Evolutionary conservation across 2,329 filamentous ascomycete genomes (phyloP).

Genomic region (Akanthomyces uredinophilus): DNA sequence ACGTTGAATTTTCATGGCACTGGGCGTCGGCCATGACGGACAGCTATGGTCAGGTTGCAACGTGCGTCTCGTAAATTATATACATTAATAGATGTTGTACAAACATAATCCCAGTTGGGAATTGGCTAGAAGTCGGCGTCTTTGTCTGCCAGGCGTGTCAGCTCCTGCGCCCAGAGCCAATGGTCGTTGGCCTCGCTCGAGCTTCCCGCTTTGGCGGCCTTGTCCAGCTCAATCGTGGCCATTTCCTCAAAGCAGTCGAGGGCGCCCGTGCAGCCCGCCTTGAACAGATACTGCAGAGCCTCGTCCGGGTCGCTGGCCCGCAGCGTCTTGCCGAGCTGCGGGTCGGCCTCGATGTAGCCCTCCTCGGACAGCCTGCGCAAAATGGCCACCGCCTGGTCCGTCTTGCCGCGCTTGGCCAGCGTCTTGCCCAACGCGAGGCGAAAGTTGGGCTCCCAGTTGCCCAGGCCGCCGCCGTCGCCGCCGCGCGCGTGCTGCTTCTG

Average conservation of each 20-base stretch:
- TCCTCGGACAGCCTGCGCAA: conserved; percentile 21
- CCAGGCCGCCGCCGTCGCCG: neutral
- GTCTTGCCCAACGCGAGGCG: conserved; percentile 6
- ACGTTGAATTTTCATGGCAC: conserved; percentile 25
- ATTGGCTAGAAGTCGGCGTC: conserved; percentile 22
- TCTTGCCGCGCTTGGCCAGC: conserved; percentile 14
- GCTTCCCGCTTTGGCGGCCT: conserved; percentile 17
- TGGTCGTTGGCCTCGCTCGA: conserved; percentile 19
- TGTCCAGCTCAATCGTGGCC: conserved; percentile 26
- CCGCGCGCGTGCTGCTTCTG: neutral
- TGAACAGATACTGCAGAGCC: conserved; percentile 24
- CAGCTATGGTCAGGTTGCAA: neutral
- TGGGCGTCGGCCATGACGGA: neutral
- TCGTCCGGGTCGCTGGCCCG: conserved; percentile 19
- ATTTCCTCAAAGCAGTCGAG: conserved; percentile 24
- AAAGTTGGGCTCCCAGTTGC: conserved; percentile 10
- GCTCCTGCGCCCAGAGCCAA: conserved; percentile 30
- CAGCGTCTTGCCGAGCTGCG: conserved; percentile 25
- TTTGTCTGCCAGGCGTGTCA: conserved; percentile 27
- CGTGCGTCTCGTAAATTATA: conserved; percentile 1
- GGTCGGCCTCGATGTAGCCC: conserved; percentile 23
- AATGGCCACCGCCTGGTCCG: conserved; percentile 21
- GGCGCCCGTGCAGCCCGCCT: conserved; percentile 23
- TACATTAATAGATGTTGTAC: conserved; percentile 18
- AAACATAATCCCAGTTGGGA: conserved; percentile 20